These are phyloP conservation scores for Globisporangium cederbergense DNA, from an alignment of 352 stramenopile genomes.

Conservation along the genomic window DNA sequence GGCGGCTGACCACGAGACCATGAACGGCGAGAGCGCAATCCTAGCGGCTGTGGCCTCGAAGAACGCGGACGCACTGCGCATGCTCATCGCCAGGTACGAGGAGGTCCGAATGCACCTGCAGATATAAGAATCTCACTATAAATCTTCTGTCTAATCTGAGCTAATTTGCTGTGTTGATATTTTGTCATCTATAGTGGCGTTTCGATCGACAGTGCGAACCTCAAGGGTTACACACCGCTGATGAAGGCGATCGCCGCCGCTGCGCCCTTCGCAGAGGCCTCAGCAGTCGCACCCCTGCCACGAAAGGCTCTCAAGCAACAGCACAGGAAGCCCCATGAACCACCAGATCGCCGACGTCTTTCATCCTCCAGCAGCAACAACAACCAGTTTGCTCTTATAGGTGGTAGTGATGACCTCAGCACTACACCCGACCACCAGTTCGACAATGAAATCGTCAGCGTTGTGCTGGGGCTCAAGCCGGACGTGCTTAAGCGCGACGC, in stretches of 20 bases:
- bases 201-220: slow-evolving; percentile 50
- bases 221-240: slow-evolving; percentile 60
- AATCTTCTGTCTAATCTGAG: too few species aligned
- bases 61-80: slow-evolving; percentile 30
- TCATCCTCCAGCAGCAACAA: background rate
- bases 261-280: slow-evolving; percentile 20
- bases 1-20: slow-evolving; percentile 44
- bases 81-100: slow-evolving; percentile 45
- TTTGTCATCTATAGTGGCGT: slow-evolving; percentile 30
- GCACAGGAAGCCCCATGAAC: background rate
- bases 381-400: background rate
- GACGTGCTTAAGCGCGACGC: slow-evolving; percentile 40
- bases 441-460: slow-evolving; percentile 48
- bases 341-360: background rate
- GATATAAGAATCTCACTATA: background rate
- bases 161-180: background rate
- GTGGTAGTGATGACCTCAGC: background rate
- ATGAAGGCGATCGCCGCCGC: slow-evolving; percentile 72
- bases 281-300: background rate
- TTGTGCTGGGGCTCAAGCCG: slow-evolving; percentile 37
- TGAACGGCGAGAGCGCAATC: slow-evolving; percentile 52
- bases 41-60: slow-evolving; percentile 53
- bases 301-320: background rate
- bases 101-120: background rate
- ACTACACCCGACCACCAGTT: slow-evolving; percentile 20